A percentile compares a stretch with the other conserved stretches of the same genome.
phyloP scores from a whole-genome alignment of 495 filamentous ascomycete species.

The Penicillium ochrochloron region DNA sequence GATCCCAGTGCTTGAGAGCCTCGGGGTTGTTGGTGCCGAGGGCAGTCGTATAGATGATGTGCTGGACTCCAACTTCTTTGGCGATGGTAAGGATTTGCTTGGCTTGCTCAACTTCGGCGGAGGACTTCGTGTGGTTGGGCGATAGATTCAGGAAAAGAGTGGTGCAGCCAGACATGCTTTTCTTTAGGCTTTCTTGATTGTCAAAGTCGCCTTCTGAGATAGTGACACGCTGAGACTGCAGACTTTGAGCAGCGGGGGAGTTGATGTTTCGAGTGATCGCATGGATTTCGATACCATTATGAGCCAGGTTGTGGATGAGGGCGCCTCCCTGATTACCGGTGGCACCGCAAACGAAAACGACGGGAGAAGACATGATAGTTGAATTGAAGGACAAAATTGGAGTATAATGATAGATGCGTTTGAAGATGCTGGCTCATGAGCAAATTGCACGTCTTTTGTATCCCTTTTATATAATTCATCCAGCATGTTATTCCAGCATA shows the following conservation, averaged over 20 bases:
- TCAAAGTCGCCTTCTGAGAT: constrained; percentile 48
- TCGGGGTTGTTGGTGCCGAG: constrained; percentile 32
- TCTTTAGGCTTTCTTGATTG: constrained; percentile 40
- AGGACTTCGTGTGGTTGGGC: constrained; percentile 30
- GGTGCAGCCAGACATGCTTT: constrained; percentile 45
- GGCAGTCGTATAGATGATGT: constrained; percentile 47
- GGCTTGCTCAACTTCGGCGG: constrained; percentile 42
- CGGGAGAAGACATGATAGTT: constrained; percentile 33
- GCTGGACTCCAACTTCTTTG: constrained; percentile 42
- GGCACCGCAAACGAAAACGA: constrained; percentile 51
- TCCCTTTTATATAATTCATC: not conserved
- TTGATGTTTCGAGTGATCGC: constrained; percentile 44
- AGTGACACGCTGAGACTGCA: constrained; percentile 43
- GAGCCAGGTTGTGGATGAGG: constrained; percentile 43
- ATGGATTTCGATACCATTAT: constrained; percentile 41
- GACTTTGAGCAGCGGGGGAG: constrained; percentile 38
- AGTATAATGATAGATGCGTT: not conserved
- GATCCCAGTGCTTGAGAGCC: constrained; percentile 31
- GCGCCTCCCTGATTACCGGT: constrained; percentile 56
- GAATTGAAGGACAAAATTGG: constrained; percentile 12
- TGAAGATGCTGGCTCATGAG: not conserved
- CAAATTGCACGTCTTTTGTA: not conserved
- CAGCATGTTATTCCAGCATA: not conserved
- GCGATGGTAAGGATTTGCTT: constrained; percentile 46
- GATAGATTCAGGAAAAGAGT: constrained; percentile 54